Base-by-base conservation (phyloP, 495 filamentous ascomycete species). In the Penicillium manginii region DNA sequence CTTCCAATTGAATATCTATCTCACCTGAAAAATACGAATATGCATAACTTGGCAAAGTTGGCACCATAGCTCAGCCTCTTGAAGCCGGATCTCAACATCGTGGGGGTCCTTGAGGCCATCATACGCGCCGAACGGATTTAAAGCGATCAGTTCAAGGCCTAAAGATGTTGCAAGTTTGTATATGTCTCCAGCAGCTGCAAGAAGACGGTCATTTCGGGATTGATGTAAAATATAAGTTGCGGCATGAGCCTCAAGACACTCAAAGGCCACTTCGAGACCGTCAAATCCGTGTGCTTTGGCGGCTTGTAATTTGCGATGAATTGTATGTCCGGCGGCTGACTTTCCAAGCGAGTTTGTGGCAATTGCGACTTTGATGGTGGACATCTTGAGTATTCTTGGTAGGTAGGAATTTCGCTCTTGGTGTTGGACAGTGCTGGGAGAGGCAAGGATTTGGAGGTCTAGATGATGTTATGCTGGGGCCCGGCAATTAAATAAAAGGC, bases 271-370 rank as follows among this genome's bases (percentile, higher is more conserved):
- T 19, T 63, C 60, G 2, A 54, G 45, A 8, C 60, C 60, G 21
- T 63, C 55, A 17, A 63, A 63, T 0, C 55, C 55, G n/a, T 63
- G 52, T 14, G 56, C 46, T 46, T 59, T 63, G 18, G 60, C 60
- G 1, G 47, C 49, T 23, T 55, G 51, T 17, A 63, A 50, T 43
- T 63, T 63, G 10, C 32, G 55, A 22, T 54, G 14, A 9, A 63
- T 58, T 40, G 52, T 55, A 50, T 63, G 60, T 21, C 60, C 60
- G 18, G 60, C 42, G 5, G 26, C 51, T 3, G 60, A 59, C 32
- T 63, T 63, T 8, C 60, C 60, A 3, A 63, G 46, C 1, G 60
- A 63, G 33, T 63, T 63, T 29, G 55, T 59, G 6, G 60, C 60
- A 8, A 63, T 55, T 10, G 60, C 55, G 18, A 63, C 51, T 39